A percentile compares a stretch with the other conserved stretches of the same genome.
These are phyloP conservation scores for Coccomyxa subellipsoidea DNA, from an alignment of 163 green algal species.

Conservation along the genomic window DNA sequence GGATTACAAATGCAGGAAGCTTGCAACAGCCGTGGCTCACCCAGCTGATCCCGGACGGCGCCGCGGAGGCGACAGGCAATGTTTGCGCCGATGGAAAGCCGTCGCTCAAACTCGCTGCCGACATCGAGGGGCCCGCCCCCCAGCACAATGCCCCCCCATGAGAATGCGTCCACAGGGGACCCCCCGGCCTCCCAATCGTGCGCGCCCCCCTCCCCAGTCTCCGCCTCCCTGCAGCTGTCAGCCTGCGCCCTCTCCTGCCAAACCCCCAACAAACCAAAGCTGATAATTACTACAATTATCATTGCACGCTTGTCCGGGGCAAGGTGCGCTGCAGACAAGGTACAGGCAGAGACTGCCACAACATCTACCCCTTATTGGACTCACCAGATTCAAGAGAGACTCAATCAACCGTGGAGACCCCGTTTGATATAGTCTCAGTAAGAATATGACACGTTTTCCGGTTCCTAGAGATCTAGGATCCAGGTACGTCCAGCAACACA, in stretches of 20 bases:
- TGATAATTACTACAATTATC: neutral
- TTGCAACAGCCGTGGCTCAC: constrained; percentile 1
- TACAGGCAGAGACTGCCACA: no score
- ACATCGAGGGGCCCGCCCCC: constrained; percentile 46
- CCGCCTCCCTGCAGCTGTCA: neutral
- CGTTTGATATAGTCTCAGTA: no score
- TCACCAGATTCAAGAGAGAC: no score
- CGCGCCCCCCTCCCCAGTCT: neutral
- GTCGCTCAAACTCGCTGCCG: constrained; percentile 50
- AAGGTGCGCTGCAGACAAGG: no score
- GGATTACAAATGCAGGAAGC: no score
- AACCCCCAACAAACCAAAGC: neutral
- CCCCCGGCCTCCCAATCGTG: constrained; percentile 9
- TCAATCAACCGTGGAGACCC: no score
- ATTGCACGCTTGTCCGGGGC: neutral
- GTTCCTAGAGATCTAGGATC: no score
- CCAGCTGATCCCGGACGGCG: constrained; percentile 36
- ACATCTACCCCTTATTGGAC: no score
- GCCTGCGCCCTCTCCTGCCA: neutral
- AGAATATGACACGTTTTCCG: no score
- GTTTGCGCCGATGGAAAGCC: constrained; percentile 51
- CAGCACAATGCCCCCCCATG: constrained; percentile 50
- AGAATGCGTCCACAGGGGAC: constrained; percentile 26
- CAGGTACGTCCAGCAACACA: no score
- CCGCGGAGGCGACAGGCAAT: constrained; percentile 47